These are phyloP conservation scores for Shiraia bambusicola DNA, from an alignment of 2,329 filamentous ascomycete genomes.

Conservation along the genomic window DNA sequence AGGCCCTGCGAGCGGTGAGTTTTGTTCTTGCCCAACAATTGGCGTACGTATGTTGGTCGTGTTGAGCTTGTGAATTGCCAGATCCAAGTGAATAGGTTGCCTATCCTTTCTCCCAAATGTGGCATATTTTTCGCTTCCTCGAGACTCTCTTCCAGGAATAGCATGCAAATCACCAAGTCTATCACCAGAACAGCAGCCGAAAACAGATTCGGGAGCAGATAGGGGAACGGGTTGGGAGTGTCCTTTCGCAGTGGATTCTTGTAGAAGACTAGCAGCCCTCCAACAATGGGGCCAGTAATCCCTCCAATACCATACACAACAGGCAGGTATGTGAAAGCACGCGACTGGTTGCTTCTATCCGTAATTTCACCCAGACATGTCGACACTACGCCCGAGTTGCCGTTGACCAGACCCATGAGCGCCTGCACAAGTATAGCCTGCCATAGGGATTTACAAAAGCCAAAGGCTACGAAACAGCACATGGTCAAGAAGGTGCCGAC, in stretches of 20 bases:
- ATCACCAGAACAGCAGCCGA: conserved; percentile 70
- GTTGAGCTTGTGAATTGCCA: conserved; percentile 67
- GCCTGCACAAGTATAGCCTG: conserved; percentile 85
- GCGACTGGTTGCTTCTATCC: conserved; percentile 89
- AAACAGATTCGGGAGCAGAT: conserved; percentile 79
- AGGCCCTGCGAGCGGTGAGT: conserved; percentile 34
- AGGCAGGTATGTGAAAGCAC: conserved; percentile 89
- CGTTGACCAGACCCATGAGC: conserved; percentile 90
- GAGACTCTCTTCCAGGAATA: conserved; percentile 86
- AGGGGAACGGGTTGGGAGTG: conserved; percentile 68
- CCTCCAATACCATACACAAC: conserved; percentile 94
- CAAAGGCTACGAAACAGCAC: conserved; percentile 80
- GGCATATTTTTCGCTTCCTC: conserved; percentile 65
- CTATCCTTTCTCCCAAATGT: conserved; percentile 59
- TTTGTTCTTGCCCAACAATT: conserved; percentile 31
- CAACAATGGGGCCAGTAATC: conserved; percentile 90
- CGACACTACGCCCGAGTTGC: conserved; percentile 90
- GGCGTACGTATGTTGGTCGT: conserved; percentile 61
- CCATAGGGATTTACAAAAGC: conserved; percentile 78
- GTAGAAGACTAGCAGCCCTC: conserved; percentile 74
- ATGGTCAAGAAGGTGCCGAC: conserved; percentile 81
- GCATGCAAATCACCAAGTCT: conserved; percentile 70
- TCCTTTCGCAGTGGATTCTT: conserved; percentile 57
- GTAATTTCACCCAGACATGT: conserved; percentile 95
- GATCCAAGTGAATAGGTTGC: conserved; percentile 64